phyloP scores from a whole-genome alignment of 2,329 filamentous ascomycete species.

The Eutypa lata region DNA sequence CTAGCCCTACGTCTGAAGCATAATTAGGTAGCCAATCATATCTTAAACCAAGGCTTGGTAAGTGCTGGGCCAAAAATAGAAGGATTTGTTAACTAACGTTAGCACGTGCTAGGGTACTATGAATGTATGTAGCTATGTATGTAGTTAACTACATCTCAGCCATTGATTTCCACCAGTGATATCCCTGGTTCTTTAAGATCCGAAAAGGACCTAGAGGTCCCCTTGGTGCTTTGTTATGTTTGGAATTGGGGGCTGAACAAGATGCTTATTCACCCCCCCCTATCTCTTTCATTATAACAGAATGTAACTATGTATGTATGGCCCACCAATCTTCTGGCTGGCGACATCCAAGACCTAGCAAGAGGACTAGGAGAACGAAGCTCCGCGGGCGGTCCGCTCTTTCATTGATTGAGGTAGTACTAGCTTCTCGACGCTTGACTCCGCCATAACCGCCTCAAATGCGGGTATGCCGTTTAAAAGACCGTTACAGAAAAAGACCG shows the following conservation, averaged over 20 bases:
- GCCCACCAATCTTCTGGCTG: too few species aligned
- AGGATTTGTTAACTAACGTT: constrained; percentile 19
- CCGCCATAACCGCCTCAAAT: neutral
- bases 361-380: neutral
- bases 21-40: constrained; percentile 14
- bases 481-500: neutral
- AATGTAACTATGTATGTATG: too few species aligned
- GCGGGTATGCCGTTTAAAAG: neutral
- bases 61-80: constrained; percentile 25
- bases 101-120: constrained; percentile 10
- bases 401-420: too few species aligned
- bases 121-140: too few species aligned
- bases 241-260: neutral
- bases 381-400: neutral
- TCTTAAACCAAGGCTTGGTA: constrained; percentile 18
- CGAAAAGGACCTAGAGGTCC: too few species aligned
- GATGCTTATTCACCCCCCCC: neutral
- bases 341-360: neutral
- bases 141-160: neutral
- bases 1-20: constrained; percentile 20
- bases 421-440: neutral
- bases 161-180: neutral
- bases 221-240: too few species aligned
- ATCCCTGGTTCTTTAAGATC: too few species aligned
- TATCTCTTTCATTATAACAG: too few species aligned